phyloP scores from a whole-genome alignment of 2,329 filamentous ascomycete species.

The Penicillium glabrum region DNA sequence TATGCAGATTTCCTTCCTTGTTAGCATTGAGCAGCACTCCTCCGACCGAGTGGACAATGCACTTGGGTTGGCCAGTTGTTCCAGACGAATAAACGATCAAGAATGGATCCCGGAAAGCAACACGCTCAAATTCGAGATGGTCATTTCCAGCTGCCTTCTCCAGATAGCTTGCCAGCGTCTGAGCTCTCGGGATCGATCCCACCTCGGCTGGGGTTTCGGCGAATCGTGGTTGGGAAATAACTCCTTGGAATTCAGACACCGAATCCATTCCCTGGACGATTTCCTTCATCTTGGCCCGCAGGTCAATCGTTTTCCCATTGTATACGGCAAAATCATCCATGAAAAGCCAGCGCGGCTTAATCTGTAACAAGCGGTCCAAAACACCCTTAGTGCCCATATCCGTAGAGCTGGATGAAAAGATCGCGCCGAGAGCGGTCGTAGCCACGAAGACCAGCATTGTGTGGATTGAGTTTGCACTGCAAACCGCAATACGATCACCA shows the following conservation, averaged over 20 bases:
- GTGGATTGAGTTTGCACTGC: conserved; percentile 73
- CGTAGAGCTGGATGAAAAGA: conserved; percentile 75
- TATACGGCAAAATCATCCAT: conserved; percentile 79
- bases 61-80: conserved; percentile 81
- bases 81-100: conserved; percentile 76
- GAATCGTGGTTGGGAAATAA: conserved; percentile 16
- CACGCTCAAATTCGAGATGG: conserved; percentile 55
- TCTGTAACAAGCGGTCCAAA: conserved; percentile 71
- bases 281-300: conserved; percentile 69
- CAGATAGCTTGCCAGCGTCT: conserved; percentile 9
- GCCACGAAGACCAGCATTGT: conserved; percentile 72
- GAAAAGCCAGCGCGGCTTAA: conserved; percentile 77
- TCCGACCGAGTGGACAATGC: conserved; percentile 70
- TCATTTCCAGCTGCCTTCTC: conserved; percentile 23
- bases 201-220: conserved; percentile 10
- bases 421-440: conserved; percentile 66
- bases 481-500: conserved; percentile 74
- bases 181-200: conserved; percentile 2
- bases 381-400: conserved; percentile 82
- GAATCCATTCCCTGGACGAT: conserved; percentile 63
- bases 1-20: conserved; percentile 63
- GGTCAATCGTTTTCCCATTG: conserved; percentile 72
- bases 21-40: conserved; percentile 38
- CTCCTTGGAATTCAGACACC: conserved; percentile 60
- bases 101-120: conserved; percentile 73